Evolutionary conservation across 441 rosid species (phyloP).

Genomic region (Hura crepitans): DNA sequence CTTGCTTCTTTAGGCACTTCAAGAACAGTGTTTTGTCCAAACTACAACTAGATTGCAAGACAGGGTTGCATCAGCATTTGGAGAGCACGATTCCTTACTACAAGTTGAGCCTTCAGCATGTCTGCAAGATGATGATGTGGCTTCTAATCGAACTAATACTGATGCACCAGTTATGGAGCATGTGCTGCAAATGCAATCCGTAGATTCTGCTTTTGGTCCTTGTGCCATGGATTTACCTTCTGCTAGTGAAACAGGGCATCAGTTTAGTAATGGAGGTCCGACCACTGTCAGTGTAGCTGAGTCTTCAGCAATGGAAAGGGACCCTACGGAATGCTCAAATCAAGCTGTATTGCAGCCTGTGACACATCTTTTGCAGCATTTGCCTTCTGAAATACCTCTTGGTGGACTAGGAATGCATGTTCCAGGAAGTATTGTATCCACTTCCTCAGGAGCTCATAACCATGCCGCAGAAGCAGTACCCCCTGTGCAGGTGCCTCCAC

Average conservation of each 20-base stretch:
- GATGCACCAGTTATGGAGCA: slow-evolving; percentile 28
- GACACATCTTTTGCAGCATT: slow-evolving; percentile 24
- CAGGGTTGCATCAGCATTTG: slow-evolving; percentile 32
- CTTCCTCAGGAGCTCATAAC: slow-evolving; percentile 26
- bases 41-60: slow-evolving; percentile 28
- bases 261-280: slow-evolving; percentile 25
- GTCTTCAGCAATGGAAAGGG: slow-evolving; percentile 29
- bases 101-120: slow-evolving; percentile 30
- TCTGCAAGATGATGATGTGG: slow-evolving; percentile 23
- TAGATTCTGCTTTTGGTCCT: slow-evolving; percentile 16
- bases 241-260: slow-evolving; percentile 28
- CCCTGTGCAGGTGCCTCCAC: slow-evolving; percentile 35
- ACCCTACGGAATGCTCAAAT: slow-evolving; percentile 24
- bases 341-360: slow-evolving; percentile 31
- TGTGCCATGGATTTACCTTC: slow-evolving; percentile 22
- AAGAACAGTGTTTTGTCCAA: slow-evolving; percentile 30
- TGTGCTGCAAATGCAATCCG: slow-evolving; percentile 22
- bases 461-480: slow-evolving; percentile 31
- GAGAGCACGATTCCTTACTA: slow-evolving; percentile 27
- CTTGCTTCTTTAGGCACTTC: slow-evolving; percentile 35
- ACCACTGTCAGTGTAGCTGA: slow-evolving; percentile 23
- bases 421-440: slow-evolving; percentile 24
- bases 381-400: slow-evolving; percentile 19
- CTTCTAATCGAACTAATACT: slow-evolving; percentile 23
- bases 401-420: slow-evolving; percentile 19